Base-by-base conservation (phyloP, 345 rosid species). In the Carallia brachiata region DNA sequence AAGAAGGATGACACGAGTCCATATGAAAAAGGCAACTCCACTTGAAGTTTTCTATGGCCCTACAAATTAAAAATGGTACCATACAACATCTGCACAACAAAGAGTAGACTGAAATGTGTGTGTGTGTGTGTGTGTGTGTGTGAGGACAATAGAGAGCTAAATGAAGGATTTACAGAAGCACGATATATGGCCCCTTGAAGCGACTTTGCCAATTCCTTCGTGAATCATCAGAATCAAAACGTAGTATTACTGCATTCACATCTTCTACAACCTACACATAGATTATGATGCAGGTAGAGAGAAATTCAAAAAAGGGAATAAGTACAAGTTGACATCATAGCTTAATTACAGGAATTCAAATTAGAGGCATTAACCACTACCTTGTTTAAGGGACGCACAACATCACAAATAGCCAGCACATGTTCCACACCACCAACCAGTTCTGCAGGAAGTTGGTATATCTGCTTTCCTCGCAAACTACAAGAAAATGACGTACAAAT, bases 401-500 rank as follows among this genome's bases (percentile, higher is more conserved):
- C 83, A 77, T 79, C 87, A 74, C 84, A 90, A 76, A 95, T 80
- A 76, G 96, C 88, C 83, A 95, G 67, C 65, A 92, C 92, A 83
- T 84, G 78, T 60, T 87, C 90, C 72, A 82, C 84, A 58, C 84
- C 89, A 65, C 96, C 96, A 47, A 90, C 84, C 67, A 83, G 81
- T 73, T 85, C 91, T 12, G 77, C 78, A 50, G 97, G 90, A 78
- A 95, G 84, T 71, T 77, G 90, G 82, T 77, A 80, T 55, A 82
- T 72, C 61, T 95, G 98, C 78, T 95, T 95, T 72, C 97, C 96
- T 17, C 92, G 89, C 75, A 95, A 80, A 73, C 99, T 95, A 75
- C 36, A 78, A 40, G 19, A 75, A 79, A 55, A 52, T 71, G 48
- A 80, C 23, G 7, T 70, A 59, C 44, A 67, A 23, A 73, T 44